These are phyloP conservation scores for Yarrowia sp. DNA, from an alignment of 805 yeast genomes.

Conservation along the genomic window DNA sequence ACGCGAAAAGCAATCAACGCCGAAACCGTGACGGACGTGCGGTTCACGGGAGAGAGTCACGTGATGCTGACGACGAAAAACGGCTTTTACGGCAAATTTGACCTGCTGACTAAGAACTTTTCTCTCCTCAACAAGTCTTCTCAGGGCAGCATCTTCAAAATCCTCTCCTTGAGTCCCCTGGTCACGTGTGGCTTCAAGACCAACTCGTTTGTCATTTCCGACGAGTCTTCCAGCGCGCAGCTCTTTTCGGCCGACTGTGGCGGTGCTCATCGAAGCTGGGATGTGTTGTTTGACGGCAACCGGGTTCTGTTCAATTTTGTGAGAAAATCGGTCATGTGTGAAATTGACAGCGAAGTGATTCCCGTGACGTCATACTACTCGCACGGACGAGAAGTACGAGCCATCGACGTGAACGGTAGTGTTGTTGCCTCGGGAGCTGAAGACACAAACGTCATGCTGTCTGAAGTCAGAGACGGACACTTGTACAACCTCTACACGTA, in stretches of 20 bases:
- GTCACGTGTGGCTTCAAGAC: constrained; percentile 84
- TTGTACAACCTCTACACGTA: constrained; percentile 63
- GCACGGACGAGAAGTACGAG: constrained; percentile 92
- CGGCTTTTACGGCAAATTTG: constrained; percentile 19
- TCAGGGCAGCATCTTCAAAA: background rate
- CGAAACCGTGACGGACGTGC: constrained; percentile 6
- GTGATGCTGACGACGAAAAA: constrained; percentile 3
- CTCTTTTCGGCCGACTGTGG: constrained; percentile 79
- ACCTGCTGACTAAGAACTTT: background rate
- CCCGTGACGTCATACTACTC: constrained; percentile 59
- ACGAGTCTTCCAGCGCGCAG: constrained; percentile 78
- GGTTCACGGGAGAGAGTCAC: background rate
- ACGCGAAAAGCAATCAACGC: constrained; percentile 12
- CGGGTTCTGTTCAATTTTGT: constrained; percentile 52
- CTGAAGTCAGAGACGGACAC: constrained; percentile 54
- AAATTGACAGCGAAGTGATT: constrained; percentile 31
- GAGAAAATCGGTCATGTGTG: constrained; percentile 49
- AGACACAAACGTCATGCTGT: constrained; percentile 79
- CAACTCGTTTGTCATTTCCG: constrained; percentile 77
- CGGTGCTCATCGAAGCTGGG: constrained; percentile 91
- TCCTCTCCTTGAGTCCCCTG: background rate
- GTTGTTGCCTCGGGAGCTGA: constrained; percentile 80
- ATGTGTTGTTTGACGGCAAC: constrained; percentile 49
- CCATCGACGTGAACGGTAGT: constrained; percentile 50
- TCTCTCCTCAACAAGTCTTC: constrained; percentile 15